Evolutionary conservation across 306 rosid species (phyloP).

Genomic region (Begonia peltatifolia): DNA sequence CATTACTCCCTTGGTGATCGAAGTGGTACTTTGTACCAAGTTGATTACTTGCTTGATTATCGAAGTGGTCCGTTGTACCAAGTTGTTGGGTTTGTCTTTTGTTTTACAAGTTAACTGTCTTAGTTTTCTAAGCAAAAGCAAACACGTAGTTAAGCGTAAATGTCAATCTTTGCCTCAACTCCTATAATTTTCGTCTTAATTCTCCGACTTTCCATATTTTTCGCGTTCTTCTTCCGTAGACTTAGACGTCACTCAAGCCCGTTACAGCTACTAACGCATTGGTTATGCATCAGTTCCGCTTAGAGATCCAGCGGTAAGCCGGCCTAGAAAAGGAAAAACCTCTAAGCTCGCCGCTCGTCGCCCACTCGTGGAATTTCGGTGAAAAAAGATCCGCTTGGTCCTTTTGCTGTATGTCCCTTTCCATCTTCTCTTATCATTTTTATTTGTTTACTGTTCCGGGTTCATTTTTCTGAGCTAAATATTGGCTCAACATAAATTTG

Average conservation of each 20-base stretch:
- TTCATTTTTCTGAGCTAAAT: too few relatives aligned
- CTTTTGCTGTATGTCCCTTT: conserved; percentile 5
- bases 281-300: conserved; percentile 18
- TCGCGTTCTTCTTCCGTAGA: background rate
- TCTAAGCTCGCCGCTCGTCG: conserved; percentile 17
- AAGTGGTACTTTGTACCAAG: too few relatives aligned
- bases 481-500: too few relatives aligned
- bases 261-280: background rate
- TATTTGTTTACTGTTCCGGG: too few relatives aligned
- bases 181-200: conserved; percentile 1
- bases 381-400: conserved; percentile 1
- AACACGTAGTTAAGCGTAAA: too few relatives aligned
- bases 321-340: conserved; percentile 6
- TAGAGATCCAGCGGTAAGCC: conserved; percentile 22
- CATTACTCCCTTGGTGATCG: too few relatives aligned
- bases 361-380: background rate
- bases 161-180: background rate
- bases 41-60: too few relatives aligned
- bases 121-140: too few relatives aligned
- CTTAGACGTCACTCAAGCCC: conserved; percentile 21
- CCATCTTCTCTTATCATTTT: conserved; percentile 7
- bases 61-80: too few relatives aligned
- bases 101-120: too few relatives aligned
- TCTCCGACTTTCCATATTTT: background rate
- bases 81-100: too few relatives aligned